Percentiles rank a stretch among this genome's conserved stretches.
These are phyloP conservation scores for Emericellopsis cladophorae DNA, from an alignment of 2,329 filamentous ascomycete species.

Conservation along the genomic window DNA sequence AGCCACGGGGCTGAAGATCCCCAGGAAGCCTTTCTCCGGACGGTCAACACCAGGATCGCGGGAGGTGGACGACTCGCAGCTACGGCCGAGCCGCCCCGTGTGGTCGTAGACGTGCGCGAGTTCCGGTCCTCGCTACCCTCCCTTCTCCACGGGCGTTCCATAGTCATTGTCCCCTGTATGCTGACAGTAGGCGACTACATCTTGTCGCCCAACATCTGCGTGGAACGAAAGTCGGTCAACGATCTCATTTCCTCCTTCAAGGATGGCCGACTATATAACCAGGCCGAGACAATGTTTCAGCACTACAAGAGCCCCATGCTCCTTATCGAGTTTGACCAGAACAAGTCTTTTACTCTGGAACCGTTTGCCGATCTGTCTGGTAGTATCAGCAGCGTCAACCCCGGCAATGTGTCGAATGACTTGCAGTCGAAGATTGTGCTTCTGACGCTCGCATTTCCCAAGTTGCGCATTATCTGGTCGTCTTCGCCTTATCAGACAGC, in stretches of 20 bases:
- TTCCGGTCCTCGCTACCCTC: conserved; percentile 89
- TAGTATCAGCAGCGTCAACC: conserved; percentile 49
- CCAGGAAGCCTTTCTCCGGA: conserved; percentile 84
- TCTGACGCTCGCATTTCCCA: conserved; percentile 82
- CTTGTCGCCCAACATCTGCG: conserved; percentile 77
- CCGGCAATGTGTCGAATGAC: conserved; percentile 50
- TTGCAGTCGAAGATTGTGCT: conserved; percentile 87
- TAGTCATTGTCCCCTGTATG: conserved; percentile 87
- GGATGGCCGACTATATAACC: conserved; percentile 82
- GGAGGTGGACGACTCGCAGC: conserved; percentile 73
- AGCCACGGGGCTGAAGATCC: conserved; percentile 60
- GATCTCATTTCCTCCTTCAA: conserved; percentile 87
- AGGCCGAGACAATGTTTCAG: conserved; percentile 87
- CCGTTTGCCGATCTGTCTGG: conserved; percentile 57
- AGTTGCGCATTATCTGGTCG: conserved; percentile 86
- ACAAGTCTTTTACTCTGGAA: conserved; percentile 92
- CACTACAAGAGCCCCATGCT: conserved; percentile 86
- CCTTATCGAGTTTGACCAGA: conserved; percentile 94
- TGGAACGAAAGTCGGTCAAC: conserved; percentile 87
- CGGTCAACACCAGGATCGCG: conserved; percentile 91
- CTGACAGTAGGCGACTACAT: conserved; percentile 95
- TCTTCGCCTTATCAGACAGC: conserved; percentile 89
- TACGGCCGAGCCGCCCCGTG: conserved; percentile 75
- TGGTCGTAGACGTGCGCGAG: conserved; percentile 92
- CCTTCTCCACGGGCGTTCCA: conserved; percentile 76